Conservation (phyloP, 179 eudicot genomes). For the Silene vulgaris region DNA sequence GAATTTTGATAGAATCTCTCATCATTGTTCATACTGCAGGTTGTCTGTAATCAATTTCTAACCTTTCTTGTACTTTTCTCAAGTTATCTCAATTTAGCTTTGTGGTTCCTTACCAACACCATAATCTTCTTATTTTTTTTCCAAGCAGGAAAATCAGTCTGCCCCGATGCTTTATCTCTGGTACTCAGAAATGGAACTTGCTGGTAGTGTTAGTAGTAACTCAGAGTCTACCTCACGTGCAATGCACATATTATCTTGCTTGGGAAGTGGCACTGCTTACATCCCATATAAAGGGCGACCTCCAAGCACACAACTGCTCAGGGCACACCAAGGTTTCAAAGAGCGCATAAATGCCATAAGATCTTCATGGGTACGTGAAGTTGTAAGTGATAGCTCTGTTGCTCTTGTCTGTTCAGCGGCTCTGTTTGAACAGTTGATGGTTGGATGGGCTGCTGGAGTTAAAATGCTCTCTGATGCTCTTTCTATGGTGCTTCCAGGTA, state of each 20-base stretch:
- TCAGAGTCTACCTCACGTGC: constrained; percentile 61
- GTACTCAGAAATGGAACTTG: constrained; percentile 81
- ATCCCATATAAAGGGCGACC: constrained; percentile 63
- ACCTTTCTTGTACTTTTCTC: neutral
- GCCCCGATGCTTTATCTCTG: constrained; percentile 69
- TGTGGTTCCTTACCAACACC: neutral
- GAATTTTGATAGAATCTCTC: neutral
- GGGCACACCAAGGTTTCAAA: constrained; percentile 93
- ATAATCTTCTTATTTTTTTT: neutral
- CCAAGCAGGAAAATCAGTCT: constrained; percentile 57
- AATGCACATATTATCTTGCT: constrained; percentile 69
- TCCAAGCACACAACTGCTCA: constrained; percentile 59
- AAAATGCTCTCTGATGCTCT: constrained; percentile 66
- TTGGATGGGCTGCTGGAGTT: constrained; percentile 63
- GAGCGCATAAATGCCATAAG: constrained; percentile 49
- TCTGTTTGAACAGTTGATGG: constrained; percentile 78
- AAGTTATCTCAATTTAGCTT: neutral
- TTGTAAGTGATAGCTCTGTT: constrained; percentile 50
- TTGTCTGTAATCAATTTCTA: neutral
- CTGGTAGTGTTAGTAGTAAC: constrained; percentile 29
- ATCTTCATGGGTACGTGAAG: constrained; percentile 56
- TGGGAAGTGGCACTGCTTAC: constrained; percentile 72
- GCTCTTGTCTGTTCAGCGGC: constrained; percentile 85
- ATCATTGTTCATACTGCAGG: neutral
- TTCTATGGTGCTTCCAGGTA: constrained; percentile 94